These are phyloP conservation scores for Exserohilum turcica DNA, from an alignment of 2,329 filamentous ascomycete species.

Conservation along the genomic window DNA sequence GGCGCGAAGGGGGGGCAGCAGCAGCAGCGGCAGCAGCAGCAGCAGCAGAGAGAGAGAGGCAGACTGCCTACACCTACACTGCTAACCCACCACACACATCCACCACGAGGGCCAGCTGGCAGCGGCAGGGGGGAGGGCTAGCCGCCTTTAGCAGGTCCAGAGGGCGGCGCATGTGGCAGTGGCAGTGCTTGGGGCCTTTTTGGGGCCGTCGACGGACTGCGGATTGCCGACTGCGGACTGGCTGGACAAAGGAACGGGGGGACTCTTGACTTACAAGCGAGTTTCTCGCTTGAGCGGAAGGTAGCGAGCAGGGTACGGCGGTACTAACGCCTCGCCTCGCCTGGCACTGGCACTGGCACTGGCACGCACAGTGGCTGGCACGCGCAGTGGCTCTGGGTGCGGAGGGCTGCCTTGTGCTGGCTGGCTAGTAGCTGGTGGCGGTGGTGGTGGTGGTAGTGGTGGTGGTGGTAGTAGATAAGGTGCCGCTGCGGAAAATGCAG, in stretches of 20 bases:
- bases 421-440: too few relatives aligned
- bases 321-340: slow-evolving; percentile 5
- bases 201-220: too few relatives aligned
- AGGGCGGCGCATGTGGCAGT: slow-evolving; percentile 30
- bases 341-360: too few relatives aligned
- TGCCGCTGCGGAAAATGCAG: not conserved
- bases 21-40: slow-evolving; percentile 2
- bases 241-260: slow-evolving; percentile 6
- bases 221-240: not conserved
- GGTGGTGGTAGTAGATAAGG: not conserved
- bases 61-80: not conserved
- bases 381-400: too few relatives aligned
- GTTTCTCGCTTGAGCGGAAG: slow-evolving; percentile 24
- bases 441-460: too few relatives aligned
- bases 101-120: slow-evolving; percentile 10
- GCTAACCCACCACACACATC: slow-evolving; percentile 5
- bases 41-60: not conserved
- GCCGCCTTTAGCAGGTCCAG: slow-evolving; percentile 30
- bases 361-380: too few relatives aligned
- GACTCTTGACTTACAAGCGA: slow-evolving; percentile 14
- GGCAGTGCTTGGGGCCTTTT: slow-evolving; percentile 3
- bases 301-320: slow-evolving; percentile 10
- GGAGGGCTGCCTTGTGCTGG: too few relatives aligned
- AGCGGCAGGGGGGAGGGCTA: slow-evolving; percentile 15
- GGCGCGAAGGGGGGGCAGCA: slow-evolving; percentile 5